A percentile compares a stretch with the other conserved stretches of the same genome.
These are phyloP conservation scores for Citrullus mucosospermus DNA, from an alignment of 306 rosid species.

Conservation along the genomic window DNA sequence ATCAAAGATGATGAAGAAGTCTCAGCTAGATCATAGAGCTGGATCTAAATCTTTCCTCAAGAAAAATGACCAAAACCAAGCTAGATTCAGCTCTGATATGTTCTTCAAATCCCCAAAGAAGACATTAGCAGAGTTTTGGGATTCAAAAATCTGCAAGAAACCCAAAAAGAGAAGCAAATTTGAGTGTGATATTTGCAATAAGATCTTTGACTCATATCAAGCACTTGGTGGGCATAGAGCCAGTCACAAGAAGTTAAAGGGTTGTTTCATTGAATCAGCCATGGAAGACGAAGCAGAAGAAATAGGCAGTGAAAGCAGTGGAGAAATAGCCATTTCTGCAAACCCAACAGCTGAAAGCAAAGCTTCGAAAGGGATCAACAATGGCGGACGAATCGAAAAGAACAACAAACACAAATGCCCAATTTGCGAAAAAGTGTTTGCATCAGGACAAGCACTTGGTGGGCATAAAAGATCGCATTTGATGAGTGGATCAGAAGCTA, in stretches of 20 bases:
- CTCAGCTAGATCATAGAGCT: neutral
- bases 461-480: slow-evolving; percentile 18
- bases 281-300: neutral
- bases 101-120: neutral
- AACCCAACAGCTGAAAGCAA: slow-evolving; percentile 1
- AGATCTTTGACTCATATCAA: slow-evolving; percentile 8
- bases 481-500: neutral
- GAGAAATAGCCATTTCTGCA: neutral
- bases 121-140: neutral
- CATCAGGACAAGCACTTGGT: slow-evolving; percentile 17
- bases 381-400: neutral
- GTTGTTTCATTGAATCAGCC: slow-evolving; percentile 7
- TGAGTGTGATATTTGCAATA: slow-evolving; percentile 9
- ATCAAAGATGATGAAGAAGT: neutral
- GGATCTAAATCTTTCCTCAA: neutral
- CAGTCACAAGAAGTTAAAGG: slow-evolving; percentile 12
- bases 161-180: slow-evolving; percentile 18
- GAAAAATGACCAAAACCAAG: slow-evolving; percentile 8
- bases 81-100: slow-evolving; percentile 13
- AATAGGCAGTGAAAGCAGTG: neutral
- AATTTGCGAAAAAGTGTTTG: slow-evolving; percentile 8
- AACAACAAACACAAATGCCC: slow-evolving; percentile 11
- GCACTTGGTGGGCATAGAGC: slow-evolving; percentile 19
- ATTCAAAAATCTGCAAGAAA: slow-evolving; percentile 4
- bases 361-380: neutral